Evolutionary conservation across 345 rosid genomes (phyloP), one percentile per base, ranked within the genome.

Genomic region (Populus tremula): DNA sequence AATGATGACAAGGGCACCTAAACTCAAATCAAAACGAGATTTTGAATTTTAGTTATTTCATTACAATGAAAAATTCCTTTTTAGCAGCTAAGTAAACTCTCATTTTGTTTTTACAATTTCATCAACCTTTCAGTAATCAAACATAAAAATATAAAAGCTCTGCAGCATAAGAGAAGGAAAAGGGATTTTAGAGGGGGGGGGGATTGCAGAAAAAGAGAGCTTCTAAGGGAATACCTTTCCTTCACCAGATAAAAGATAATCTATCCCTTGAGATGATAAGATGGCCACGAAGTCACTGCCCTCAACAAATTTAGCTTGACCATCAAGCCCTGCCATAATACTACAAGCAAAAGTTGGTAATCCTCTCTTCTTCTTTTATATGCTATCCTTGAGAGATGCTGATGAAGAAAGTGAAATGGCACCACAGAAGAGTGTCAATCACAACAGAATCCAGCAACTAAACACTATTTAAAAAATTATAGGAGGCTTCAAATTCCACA

Each of bases 1-100:
- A 83, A 80, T 16, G 88, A 87, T 75, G 91, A 79, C 75, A 90
- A 69, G 16, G 96, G 89, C 62, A 91, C 91, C 95, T 90, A 81
- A 78, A 66, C 39, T 61, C 61, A 79, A 56, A 75, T 18, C 12
- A 82, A 25, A 47, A 50, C 36, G 62, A 36, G 11, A 67, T 7
- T 36, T 39, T 21, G 20, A 29, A n/a, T 65, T 43, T 71, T 53
- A n/a, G 70, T 49, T 8, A 27, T 54, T 8, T 49, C 18, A 49
- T 69, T 45, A 2, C 72, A 43, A 18, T 0, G 74, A 10, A 54
- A 0, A 47, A 67, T 14, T 17, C 39, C 67, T n/a, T 14, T 73
- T 33, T 31, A 16, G 6, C 67, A 65, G 23, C 71, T 36, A 45
- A 36, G 31, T 20, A 29, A 29, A 49, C 2, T 13, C 5, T 21